Base-by-base conservation (phyloP, 768 basidiomycete genomes). In the Dioszegia hungarica region DNA sequence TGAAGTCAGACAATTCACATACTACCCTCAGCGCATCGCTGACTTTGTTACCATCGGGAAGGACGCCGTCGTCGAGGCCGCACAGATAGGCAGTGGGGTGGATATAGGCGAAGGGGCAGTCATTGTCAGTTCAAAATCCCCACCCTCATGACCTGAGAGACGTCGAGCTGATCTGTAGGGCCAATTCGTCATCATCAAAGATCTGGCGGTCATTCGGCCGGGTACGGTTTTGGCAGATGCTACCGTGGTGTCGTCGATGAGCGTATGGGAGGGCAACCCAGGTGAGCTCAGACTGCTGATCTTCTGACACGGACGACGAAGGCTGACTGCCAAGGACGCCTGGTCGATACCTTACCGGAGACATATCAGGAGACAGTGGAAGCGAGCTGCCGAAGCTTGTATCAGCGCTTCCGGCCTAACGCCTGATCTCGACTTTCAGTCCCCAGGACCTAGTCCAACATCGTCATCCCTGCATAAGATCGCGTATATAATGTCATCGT, bases 11-110 rank as follows among this genome's bases (percentile, higher is more conserved):
- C 54, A 57, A 33, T 75, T 74, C 58, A 95, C 97, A 71, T 97
- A 93, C 77, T 97, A 98, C 70, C 94, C 94, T 5, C 90, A 97
- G 86, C 91, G 93, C 74, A 85, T 99, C 10, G 90, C 90, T 2
- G 93, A 98, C 77, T 85, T 90, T 71, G 95, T 98, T 22, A 87
- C 94, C 60, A 89, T 99, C 41, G 94, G 93, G 15, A 84, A 87
- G n/a, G 83, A 84, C 62, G 84, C 83, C 39, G 84, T 98, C 51
- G 82, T 99, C 20, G 95, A 99, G 78, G 95, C 95, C 0, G 92
- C 93, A 0, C 87, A 86, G 1, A 92, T 98, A 46, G 94, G 95
- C 2, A 90, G 86, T 68, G 86, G 91, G 63, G 92, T 95, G 46
- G 85, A 91, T 72, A 94, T 99, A 56, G 94, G 94, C 37, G 89